A percentile compares a stretch with the other conserved stretches of the same genome.
Evolutionary conservation across 2,329 filamentous ascomycete species (phyloP).

Genomic region (Epichloe bromicola): DNA sequence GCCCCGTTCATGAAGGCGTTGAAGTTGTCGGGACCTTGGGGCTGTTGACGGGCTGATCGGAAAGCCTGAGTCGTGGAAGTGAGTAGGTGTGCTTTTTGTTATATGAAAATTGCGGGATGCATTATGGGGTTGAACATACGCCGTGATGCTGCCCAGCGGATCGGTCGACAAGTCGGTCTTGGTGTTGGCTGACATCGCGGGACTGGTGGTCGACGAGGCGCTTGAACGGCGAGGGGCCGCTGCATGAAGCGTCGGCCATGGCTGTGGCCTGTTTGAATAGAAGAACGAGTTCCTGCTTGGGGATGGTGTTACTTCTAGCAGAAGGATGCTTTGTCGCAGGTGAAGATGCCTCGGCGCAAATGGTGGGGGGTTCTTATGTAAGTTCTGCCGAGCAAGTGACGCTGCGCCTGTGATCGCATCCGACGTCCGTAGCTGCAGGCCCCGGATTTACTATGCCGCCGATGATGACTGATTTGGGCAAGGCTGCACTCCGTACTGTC

Average conservation of each 20-base stretch:
- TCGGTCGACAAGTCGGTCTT: conserved; percentile 24
- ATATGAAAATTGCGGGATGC: too few relatives aligned
- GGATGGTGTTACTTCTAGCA: background rate
- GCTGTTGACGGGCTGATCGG: conserved; percentile 17
- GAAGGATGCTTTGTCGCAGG: too few relatives aligned
- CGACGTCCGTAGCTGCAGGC: too few relatives aligned
- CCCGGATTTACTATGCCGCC: too few relatives aligned
- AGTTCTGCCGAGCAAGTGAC: too few relatives aligned
- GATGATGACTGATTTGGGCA: too few relatives aligned
- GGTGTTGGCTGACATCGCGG: conserved; percentile 28
- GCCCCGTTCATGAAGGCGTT: conserved; percentile 22
- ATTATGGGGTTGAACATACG: conserved; percentile 14
- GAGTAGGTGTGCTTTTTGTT: background rate
- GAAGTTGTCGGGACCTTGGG: conserved; percentile 20
- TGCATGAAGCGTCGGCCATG: conserved; percentile 30
- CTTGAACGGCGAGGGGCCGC: conserved; percentile 30
- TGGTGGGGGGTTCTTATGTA: too few relatives aligned
- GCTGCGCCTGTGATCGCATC: too few relatives aligned
- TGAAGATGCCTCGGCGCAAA: too few relatives aligned
- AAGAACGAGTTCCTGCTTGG: background rate
- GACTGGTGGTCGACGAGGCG: conserved; percentile 28
- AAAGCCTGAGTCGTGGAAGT: conserved; percentile 17
- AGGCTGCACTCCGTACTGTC: too few relatives aligned
- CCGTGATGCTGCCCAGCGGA: conserved; percentile 14
- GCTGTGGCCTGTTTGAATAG: background rate